Evolutionary conservation across 495 filamentous ascomycete species (phyloP), one percentile per base, ranked within the genome.

Genomic region (Margaritispora aquatica): DNA sequence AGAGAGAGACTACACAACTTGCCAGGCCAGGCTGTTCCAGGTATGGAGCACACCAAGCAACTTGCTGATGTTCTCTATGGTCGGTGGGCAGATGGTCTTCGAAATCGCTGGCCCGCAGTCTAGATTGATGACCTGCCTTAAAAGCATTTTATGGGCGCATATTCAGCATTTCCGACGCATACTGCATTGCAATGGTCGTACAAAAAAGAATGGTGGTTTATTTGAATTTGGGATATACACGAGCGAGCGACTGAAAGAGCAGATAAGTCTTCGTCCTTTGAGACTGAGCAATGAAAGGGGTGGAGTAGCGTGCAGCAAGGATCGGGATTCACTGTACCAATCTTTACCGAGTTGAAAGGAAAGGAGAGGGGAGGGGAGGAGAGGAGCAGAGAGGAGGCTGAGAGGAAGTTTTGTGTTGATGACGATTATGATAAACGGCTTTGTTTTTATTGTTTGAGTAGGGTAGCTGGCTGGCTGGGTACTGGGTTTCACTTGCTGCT

Each of bases 1-100:
- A 69, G 72, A 54, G 71, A 74, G 44, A 80, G 83, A 65, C 60
- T 75, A 27, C 71, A 73, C 0, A 77, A 75, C 55, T 75, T 75
- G 26, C 79, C 79, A 10, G 77, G 77, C 5, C 75, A 75, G 8
- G 73, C 68, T 1, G 60, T 81, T 22, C 78, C 84, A 4, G 92
- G 90, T 2, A 92, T 96, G 90, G 91, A 96, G 69, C 90, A 96
- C 70, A 88, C 88, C 57, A 90, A 89, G 67, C 84, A 92, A 69
- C 74, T 98, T 24, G 88, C 89, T 11, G 92, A 97, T 73, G 87
- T 96, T 26, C 80, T 98, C 20, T 97, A 96, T 72, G 77, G 84
- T 44, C 81, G 93, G 22, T 98, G 94, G 94, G 80, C 88, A 1
- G 89, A 95, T 60, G 92, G 90, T 15, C 71, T 97, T 66, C 84